These are phyloP conservation scores for Paracoccidioides lutzii DNA, from an alignment of 2,329 filamentous ascomycete genomes.

Conservation along the genomic window DNA sequence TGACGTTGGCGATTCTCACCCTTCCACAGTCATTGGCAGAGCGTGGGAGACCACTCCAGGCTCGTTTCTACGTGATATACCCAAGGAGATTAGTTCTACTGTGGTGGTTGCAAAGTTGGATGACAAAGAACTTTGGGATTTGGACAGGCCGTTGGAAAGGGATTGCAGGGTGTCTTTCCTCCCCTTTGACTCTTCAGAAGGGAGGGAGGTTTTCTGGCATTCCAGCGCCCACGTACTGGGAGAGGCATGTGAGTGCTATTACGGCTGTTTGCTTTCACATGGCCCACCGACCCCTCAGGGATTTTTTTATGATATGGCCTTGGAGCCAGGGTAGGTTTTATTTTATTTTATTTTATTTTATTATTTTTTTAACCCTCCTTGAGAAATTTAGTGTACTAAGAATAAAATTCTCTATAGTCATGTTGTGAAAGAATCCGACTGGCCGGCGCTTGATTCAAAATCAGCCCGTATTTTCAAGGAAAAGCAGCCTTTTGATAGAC, in stretches of 20 bases:
- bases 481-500: conserved; percentile 85
- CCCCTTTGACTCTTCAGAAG: conserved; percentile 62
- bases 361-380: not conserved
- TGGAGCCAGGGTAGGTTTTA: conserved; percentile 46
- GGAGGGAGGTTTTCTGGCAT: conserved; percentile 96
- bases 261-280: conserved; percentile 83
- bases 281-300: conserved; percentile 83
- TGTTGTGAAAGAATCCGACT: conserved; percentile 61
- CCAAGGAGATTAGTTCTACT: conserved; percentile 77
- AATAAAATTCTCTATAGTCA: conserved; percentile 30
- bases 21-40: conserved; percentile 44
- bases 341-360: not conserved
- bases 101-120: conserved; percentile 72
- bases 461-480: conserved; percentile 83
- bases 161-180: conserved; percentile 76
- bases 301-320: conserved; percentile 96
- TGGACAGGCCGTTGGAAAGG: conserved; percentile 78
- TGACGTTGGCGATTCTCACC: conserved; percentile 30
- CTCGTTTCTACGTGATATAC: conserved; percentile 64
- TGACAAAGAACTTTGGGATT: conserved; percentile 73
- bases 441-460: conserved; percentile 70
- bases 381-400: conserved; percentile 2
- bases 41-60: conserved; percentile 85
- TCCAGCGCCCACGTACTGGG: conserved; percentile 92
- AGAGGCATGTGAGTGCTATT: conserved; percentile 81